Evolutionary conservation across 441 rosid species (phyloP), one percentile per base, ranked within the genome.

Genomic region (Flueggea neowawraea): DNA sequence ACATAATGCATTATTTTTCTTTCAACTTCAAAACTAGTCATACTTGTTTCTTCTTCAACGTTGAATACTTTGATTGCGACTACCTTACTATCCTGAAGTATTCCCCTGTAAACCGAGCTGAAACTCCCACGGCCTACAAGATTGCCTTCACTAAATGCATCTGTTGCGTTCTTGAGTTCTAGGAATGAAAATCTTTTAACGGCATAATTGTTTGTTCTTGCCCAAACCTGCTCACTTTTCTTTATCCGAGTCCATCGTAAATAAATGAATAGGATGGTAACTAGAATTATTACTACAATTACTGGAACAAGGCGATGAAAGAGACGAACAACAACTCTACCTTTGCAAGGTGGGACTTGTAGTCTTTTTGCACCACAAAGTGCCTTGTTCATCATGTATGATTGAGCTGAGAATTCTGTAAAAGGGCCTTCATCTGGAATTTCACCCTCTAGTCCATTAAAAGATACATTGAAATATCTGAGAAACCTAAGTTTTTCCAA

Each of bases 21-120:
- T 50, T 67, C 65, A 5, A 54, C 43, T 0, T 54, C 58, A 36
- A 67, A 67, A 48, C 56, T 36, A 41, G 16, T 16, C 41, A 22
- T 17, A n/a, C 32, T n/a, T 6, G 5, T 31, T 47, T 31, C 56
- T 0, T 54, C 36, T 45, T 52, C 50, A 8, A 12, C 48, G 48
- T 67, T 22, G 47, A 61, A 67, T 6, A 67, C 71, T 58, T 67
- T 67, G 32, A 61, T 12, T 1, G 71, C 71, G 1, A 60, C 54
- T 10, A 8, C 28, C 55, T 0, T 16, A 0, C 71, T 61, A 16
- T 54, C 56, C 5, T 5, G 15, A 6, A 66, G 63, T 14, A 5
- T 58, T 33, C 61, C 68, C 36, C 17, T 47, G 50, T 65, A 65
- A 3, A 58, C 70, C 2, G 54, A 43, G 2, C 70, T 48, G 31